phyloP scores from a whole-genome alignment of 2,329 filamentous ascomycete genomes.

The Hypoxylon sp. region DNA sequence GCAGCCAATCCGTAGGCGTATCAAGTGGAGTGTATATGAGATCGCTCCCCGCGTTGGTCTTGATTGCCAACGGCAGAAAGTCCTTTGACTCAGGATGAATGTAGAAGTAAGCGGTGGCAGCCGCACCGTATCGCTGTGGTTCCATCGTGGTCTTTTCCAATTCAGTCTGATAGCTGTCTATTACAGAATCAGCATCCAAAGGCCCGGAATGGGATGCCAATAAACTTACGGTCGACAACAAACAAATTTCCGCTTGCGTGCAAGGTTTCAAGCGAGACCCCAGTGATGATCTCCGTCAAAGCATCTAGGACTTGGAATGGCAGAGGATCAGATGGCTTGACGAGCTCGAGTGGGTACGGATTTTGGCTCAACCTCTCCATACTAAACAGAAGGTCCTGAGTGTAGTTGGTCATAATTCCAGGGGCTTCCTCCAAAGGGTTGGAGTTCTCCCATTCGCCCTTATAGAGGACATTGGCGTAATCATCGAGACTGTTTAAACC shows the following conservation, averaged over 20 bases:
- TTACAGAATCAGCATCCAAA: neutral
- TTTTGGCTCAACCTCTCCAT: conserved; percentile 54
- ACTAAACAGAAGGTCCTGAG: conserved; percentile 54
- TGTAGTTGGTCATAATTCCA: conserved; percentile 53
- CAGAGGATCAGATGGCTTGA: conserved; percentile 40
- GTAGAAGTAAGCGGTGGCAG: neutral
- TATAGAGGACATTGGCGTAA: neutral
- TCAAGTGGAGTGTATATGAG: conserved; percentile 57
- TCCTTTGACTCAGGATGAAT: conserved; percentile 43
- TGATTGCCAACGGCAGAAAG: conserved; percentile 55
- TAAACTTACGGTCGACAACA: neutral
- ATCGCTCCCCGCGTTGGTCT: conserved; percentile 53
- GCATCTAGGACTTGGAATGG: conserved; percentile 2
- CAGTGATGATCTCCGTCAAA: neutral
- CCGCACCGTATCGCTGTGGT: neutral
- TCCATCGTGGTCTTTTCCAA: neutral
- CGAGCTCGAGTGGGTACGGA: conserved; percentile 45
- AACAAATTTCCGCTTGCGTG: neutral
- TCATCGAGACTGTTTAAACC: neutral
- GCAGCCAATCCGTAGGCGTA: conserved; percentile 54
- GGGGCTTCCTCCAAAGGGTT: conserved; percentile 27
- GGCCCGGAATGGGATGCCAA: neutral
- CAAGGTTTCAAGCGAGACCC: neutral
- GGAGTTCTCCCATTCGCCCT: conserved; percentile 15
- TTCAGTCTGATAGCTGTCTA: neutral